A percentile compares a stretch with the other conserved stretches of the same genome.
Evolutionary conservation across 75 land plant species (phyloP).

Genomic region (Pseudotsuga menziesii): DNA sequence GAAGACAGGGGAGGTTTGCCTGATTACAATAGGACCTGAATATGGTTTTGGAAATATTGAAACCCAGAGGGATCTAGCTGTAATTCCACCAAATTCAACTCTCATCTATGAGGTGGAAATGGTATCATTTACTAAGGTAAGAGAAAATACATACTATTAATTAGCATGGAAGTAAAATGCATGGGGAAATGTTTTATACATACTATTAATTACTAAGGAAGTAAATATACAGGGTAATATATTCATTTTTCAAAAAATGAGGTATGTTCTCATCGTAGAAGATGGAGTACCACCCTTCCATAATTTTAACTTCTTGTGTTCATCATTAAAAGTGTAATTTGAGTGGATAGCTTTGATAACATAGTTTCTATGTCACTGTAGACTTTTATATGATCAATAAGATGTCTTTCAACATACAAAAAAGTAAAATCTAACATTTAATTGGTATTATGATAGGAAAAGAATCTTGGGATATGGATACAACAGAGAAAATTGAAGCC

Average conservation of each 20-base stretch:
- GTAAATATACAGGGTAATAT: no score
- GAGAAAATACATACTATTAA: background rate
- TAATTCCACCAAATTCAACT: constrained; percentile 56
- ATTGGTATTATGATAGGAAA: constrained; percentile 15
- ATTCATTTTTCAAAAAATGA: no score
- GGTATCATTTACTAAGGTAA: constrained; percentile 52
- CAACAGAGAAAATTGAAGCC: constrained; percentile 17
- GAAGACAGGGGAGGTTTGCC: constrained; percentile 52
- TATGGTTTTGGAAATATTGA: constrained; percentile 63
- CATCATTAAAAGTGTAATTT: background rate
- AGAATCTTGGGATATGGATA: constrained; percentile 16
- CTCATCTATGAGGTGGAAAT: constrained; percentile 65
- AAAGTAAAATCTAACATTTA: background rate
- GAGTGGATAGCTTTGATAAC: background rate
- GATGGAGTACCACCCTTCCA: background rate
- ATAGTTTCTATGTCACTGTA: background rate
- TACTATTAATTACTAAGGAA: background rate
- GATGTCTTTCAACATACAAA: background rate
- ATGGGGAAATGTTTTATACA: background rate
- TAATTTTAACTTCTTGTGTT: background rate
- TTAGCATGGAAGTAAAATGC: constrained; percentile 19
- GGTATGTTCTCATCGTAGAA: background rate
- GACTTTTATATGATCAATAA: background rate
- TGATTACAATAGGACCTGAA: constrained; percentile 52
- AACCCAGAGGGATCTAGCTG: constrained; percentile 36